A percentile compares a stretch with the other conserved stretches of the same genome.
Evolutionary conservation across 106 monocot species (phyloP).

Genomic region (Apostasia ramifera): DNA sequence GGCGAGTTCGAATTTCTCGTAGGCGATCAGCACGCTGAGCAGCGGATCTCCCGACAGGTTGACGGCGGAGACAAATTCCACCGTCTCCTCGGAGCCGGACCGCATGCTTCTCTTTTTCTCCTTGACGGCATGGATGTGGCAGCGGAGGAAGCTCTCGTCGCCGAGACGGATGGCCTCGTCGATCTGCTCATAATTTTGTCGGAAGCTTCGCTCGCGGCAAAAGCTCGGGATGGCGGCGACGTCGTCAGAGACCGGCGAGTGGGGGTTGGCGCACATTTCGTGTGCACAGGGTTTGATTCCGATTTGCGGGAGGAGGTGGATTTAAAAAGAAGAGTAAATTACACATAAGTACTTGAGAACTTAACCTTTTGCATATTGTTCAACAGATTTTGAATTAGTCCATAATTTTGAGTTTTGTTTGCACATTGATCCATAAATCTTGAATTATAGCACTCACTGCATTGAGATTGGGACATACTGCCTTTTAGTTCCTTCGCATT

Average conservation of each 20-base stretch:
- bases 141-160: not conserved
- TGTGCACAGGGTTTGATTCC: too few relatives aligned
- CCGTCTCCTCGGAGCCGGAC: not conserved
- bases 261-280: too few relatives aligned
- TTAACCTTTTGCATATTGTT: too few relatives aligned
- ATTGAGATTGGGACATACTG: too few relatives aligned
- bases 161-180: slow-evolving; percentile 8
- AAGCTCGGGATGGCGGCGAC: not conserved
- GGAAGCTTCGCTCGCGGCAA: not conserved
- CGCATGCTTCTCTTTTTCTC: not conserved
- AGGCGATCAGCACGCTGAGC: slow-evolving; percentile 18
- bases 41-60: slow-evolving; percentile 22
- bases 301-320: too few relatives aligned
- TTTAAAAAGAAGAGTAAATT: too few relatives aligned
- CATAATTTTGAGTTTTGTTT: too few relatives aligned
- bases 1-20: slow-evolving; percentile 11
- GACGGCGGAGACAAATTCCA: not conserved
- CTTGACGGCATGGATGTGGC: not conserved
- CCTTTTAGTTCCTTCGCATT: too few relatives aligned
- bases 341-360: too few relatives aligned
- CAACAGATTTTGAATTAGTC: too few relatives aligned
- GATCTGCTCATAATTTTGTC: not conserved
- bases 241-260: not conserved
- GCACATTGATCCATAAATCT: too few relatives aligned
- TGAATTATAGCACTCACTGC: too few relatives aligned